phyloP scores from a whole-genome alignment of 805 yeast species.

The Monosporozyma unispora region DNA sequence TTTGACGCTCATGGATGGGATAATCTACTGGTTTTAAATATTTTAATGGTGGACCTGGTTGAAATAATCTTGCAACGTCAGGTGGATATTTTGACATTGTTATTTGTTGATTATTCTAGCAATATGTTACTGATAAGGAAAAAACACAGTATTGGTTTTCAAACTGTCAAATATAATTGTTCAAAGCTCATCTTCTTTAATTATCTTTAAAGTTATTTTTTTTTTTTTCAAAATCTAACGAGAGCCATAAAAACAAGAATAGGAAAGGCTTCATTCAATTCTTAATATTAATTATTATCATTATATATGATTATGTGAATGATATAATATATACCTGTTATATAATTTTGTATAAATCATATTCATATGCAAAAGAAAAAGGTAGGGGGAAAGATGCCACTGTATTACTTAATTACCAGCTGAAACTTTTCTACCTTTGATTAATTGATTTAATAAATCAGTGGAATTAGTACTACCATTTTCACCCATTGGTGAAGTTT shows the following conservation, averaged over 20 bases:
- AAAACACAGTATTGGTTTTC: too few relatives aligned
- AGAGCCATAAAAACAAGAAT: too few relatives aligned
- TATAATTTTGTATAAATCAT: background rate
- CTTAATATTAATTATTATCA: background rate
- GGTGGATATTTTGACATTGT: conserved; percentile 30
- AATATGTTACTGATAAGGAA: too few relatives aligned
- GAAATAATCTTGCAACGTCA: conserved; percentile 35
- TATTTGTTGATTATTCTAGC: too few relatives aligned
- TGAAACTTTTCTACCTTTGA: conserved; percentile 59
- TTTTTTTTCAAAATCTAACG: background rate
- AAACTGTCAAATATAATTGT: too few relatives aligned
- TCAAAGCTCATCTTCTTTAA: background rate
- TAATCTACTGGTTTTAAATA: conserved; percentile 42
- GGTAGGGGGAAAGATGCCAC: background rate
- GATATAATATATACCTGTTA: background rate
- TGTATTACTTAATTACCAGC: conserved; percentile 19
- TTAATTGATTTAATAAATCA: conserved; percentile 73
- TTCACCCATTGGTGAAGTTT: conserved; percentile 9
- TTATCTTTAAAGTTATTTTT: background rate
- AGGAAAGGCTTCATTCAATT: too few relatives aligned
- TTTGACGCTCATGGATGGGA: conserved; percentile 37
- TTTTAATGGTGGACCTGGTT: conserved; percentile 49
- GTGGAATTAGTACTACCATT: conserved; percentile 48
- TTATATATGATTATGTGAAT: background rate
- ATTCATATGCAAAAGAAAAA: background rate